Base-by-base conservation (phyloP, 441 rosid genomes). In the Pelargonium fulgidum region DNA sequence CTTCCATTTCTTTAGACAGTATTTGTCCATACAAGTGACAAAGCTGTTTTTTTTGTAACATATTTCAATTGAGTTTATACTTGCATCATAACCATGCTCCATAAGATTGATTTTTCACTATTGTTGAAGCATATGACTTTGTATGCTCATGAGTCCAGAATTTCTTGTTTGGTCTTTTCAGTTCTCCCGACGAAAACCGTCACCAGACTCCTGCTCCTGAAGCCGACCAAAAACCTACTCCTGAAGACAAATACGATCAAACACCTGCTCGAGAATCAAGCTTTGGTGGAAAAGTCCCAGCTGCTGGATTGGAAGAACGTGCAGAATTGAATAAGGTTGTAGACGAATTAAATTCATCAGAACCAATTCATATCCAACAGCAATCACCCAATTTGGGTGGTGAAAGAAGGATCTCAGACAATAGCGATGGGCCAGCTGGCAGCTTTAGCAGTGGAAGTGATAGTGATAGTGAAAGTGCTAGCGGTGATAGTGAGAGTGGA, bases 161-260 rank as follows among this genome's bases (percentile, higher is more conserved):
- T 77, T 52, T 68, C 22, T 47, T 56, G 11, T 9, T 50, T 61
- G 64, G 19, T 67, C 73, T 71, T 77, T 72, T 56, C 88, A 95
- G 99, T 81, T 90, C 95, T 45, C 91, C 93, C 16, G 97, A 85
- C 79, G 93, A 86, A 41, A 76, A 74, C 74, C 74, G 45, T 69
- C 86, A 69, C 47, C 84, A 66, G 68, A 75, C 74, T 62, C 84
- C 80, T 70, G 73, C 81, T 77, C 70, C 82, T 68, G 92, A 85
- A 56, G 41, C 24, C 72, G 84, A 70, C 39, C 83, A 68, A 67
- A 75, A 73, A 65, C 84, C 80, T 72, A 73, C 82, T 76, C 70
- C 82, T 65, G 92, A 84, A 67, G 81, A 81, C 79, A 80, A 75
- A 70, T 77, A 70, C 50, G 77, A 72, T 63, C 79, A 69, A 65